Base-by-base conservation (phyloP, 805 yeast species). In the Cephaloascus albidus region DNA sequence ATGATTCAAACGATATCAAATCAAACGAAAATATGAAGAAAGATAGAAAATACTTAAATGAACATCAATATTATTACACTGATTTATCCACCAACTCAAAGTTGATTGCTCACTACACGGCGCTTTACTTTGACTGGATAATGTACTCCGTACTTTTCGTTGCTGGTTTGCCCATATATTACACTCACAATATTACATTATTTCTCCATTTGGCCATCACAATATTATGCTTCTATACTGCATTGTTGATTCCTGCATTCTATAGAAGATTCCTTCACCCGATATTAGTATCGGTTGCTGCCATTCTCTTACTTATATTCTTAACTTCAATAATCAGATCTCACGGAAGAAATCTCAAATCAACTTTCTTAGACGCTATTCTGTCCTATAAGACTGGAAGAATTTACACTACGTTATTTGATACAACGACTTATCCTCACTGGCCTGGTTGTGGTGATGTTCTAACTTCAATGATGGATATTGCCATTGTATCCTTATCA, bases 381-480 rank as follows among this genome's bases (percentile, higher is more conserved):
- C 51, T 59, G 33, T 63, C 65, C 46, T 85, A 79, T 60, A 76
- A 78, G 46, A 84, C 90, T 0, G 89, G 89, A 0, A 67, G 79
- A 40, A 81, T 66, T 12, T 85, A 85, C 50, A 54, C 80, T 35
- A 59, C 70, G 41, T 63, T 85, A 20, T 81, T 82, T 54, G 70
- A 70, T 47, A 54, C 60, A 19, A 44, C 57, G 18, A 49, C 54
- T 3, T 48, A 51, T 39, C 47, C 53, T 3, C 16, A 36, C 19
- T 71, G 76, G 72, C 93, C 94, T 1, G 95, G 95, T 0, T 85
- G 89, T 12, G 95, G 95, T 2, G 94, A 85, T 52, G 64, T 85
- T 15, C 65, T 85, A 32, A 54, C 78, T 4, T 72, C 88, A 0
- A 55, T 84, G 46, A 79, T 85, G 82, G 93, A 84, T 50, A 71